Base-by-base conservation (phyloP, 2,329 filamentous ascomycete genomes). In the Microsporum audouinii region DNA sequence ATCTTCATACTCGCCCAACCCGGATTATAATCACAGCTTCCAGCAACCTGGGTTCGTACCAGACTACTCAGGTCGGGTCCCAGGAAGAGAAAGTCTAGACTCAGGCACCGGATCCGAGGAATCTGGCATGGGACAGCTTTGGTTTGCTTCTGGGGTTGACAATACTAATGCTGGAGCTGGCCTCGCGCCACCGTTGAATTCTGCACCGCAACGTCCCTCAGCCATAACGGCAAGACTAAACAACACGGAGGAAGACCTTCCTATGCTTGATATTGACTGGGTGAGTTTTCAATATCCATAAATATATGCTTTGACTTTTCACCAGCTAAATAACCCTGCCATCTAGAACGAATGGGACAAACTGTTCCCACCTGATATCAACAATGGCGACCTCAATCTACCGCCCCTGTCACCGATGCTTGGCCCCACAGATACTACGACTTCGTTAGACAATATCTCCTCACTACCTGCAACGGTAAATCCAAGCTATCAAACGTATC, bases 241-340 rank as follows among this genome's bases (percentile, higher is more conserved):
- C 31, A 59, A 59, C 12, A 31, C 36, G 7, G 60, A 55, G 63
- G 65, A 69, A 60, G 62, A 69, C 65, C 60, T 72, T 31, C 65
- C 73, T 62, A 74, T 77, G 71, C 68, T 83, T 45, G 82, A 83
- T 61, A 82, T 88, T 64, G 84, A 88, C 66, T 88, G 84, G 85
- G 84, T 86, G 72, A 75, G 82, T 77, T 12, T 27, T n/a, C 27
- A 36, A 43, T 27, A 23, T 41, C 27, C 12, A 8, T 36, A 12
- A 53, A 45, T 14, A 23, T 6, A 14, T 5, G 17, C n/a, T 45
- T 29, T 29, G 27, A 47, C 6, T 3, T 29, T 27, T 2, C 2
- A 12, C 8, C 23, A 10, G 43, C 43, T 47, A 47, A 47, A 27
- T 47, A 8, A 29, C 10, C 27, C 17, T 47, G 10, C 23, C 10